Conservation (phyloP, 352 stramenopile species). For the Phytophthora colocasiae region DNA sequence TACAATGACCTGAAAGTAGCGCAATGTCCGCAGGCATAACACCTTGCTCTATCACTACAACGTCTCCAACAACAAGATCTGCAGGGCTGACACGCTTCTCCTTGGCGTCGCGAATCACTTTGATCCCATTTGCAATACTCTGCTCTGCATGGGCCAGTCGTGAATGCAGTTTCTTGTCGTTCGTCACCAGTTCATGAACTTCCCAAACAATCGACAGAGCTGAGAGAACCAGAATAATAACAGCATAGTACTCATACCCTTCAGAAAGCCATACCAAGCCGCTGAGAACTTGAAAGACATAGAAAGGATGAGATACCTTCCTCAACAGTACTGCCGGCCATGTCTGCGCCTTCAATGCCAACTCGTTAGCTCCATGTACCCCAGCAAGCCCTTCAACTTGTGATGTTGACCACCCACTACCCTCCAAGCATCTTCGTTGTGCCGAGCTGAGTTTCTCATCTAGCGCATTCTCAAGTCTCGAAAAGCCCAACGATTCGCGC, state of each 20-base stretch:
- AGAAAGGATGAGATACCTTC: conserved; percentile 83
- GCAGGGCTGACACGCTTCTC: conserved; percentile 48
- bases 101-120: conserved; percentile 64
- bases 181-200: conserved; percentile 67
- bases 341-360: conserved; percentile 56
- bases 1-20: conserved; percentile 69
- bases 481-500: conserved; percentile 52
- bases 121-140: conserved; percentile 61
- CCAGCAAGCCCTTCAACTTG: conserved; percentile 44
- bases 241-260: conserved; percentile 70
- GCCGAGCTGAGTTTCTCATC: conserved; percentile 45
- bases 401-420: conserved; percentile 28
- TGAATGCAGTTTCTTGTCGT: conserved; percentile 66
- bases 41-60: conserved; percentile 72
- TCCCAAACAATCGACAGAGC: conserved; percentile 77
- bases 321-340: conserved; percentile 61
- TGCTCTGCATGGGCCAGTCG: conserved; percentile 60
- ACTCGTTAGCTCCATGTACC: conserved; percentile 66
- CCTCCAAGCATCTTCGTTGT: conserved; percentile 40
- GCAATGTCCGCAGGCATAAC: conserved; percentile 72
- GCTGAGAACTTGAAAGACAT: conserved; percentile 79
- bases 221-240: conserved; percentile 70
- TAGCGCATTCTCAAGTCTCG: conserved; percentile 63
- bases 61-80: conserved; percentile 71
- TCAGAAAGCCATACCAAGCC: conserved; percentile 76